These are phyloP conservation scores for Salix dunnii DNA, from an alignment of 345 rosid genomes.

Conservation along the genomic window DNA sequence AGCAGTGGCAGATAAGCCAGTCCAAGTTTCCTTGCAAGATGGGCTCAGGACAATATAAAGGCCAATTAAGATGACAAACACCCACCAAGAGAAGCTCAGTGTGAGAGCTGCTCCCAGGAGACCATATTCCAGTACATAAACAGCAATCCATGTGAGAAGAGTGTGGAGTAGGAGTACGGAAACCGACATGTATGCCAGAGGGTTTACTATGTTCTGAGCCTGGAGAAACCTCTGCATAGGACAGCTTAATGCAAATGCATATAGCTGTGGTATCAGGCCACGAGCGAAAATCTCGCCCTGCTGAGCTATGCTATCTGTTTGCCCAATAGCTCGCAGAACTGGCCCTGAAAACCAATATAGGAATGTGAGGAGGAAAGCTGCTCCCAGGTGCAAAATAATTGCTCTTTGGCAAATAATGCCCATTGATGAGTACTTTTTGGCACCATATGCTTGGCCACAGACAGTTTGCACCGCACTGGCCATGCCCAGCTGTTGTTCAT, in stretches of 20 bases:
- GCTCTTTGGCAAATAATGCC: constrained; percentile 91
- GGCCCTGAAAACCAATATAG: constrained; percentile 69
- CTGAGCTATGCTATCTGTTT: constrained; percentile 51
- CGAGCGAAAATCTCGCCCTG: constrained; percentile 71
- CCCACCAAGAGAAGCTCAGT: constrained; percentile 81
- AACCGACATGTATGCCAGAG: constrained; percentile 73
- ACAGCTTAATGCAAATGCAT: constrained; percentile 72
- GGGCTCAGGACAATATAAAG: constrained; percentile 65
- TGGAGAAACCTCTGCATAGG: constrained; percentile 92
- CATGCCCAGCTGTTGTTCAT: constrained; percentile 67
- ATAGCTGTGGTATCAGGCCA: constrained; percentile 74
- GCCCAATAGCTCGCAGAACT: constrained; percentile 55
- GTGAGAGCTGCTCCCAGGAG: constrained; percentile 73
- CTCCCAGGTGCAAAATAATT: constrained; percentile 68
- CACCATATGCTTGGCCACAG: constrained; percentile 96
- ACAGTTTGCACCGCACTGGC: constrained; percentile 96
- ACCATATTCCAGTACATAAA: constrained; percentile 49
- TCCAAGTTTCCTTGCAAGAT: constrained; percentile 76
- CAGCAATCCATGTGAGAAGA: constrained; percentile 59
- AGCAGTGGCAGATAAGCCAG: constrained; percentile 57
- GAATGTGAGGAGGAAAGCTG: constrained; percentile 64
- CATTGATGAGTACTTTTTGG: constrained; percentile 61
- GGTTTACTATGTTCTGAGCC: constrained; percentile 94
- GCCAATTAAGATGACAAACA: constrained; percentile 44
- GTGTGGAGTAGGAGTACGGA: constrained; percentile 70